Evolutionary conservation across 495 filamentous ascomycete genomes (phyloP).

Genomic region (Glarea lozoyensis): DNA sequence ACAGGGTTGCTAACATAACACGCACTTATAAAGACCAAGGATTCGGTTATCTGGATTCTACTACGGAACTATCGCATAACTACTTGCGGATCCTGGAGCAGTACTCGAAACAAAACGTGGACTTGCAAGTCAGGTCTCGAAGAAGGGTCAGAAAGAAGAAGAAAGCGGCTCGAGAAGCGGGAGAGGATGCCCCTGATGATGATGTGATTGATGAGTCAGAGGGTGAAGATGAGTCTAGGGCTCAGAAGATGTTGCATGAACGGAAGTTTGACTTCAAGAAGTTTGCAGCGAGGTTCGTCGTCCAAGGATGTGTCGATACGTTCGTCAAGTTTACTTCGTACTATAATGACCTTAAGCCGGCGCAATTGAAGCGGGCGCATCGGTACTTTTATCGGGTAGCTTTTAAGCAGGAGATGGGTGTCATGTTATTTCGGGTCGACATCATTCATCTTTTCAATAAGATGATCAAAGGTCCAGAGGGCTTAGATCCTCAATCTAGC

Average conservation of each 20-base stretch:
- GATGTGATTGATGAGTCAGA: conserved; percentile 56
- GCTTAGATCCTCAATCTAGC: conserved; percentile 51
- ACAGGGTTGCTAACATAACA: conserved; percentile 68
- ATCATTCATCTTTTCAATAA: conserved; percentile 80
- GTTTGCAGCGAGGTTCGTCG: conserved; percentile 71
- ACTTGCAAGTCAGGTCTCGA: conserved; percentile 82
- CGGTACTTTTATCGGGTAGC: conserved; percentile 92
- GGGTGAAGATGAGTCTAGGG: conserved; percentile 64
- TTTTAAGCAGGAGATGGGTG: conserved; percentile 86
- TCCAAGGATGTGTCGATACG: conserved; percentile 79
- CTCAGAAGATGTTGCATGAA: conserved; percentile 62
- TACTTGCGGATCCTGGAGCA: conserved; percentile 87
- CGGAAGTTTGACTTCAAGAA: conserved; percentile 89
- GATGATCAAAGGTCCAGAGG: conserved; percentile 87
- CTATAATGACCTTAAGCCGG: conserved; percentile 70
- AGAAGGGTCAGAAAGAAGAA: conserved; percentile 59
- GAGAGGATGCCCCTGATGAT: conserved; percentile 29
- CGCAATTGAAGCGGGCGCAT: conserved; percentile 87
- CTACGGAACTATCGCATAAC: conserved; percentile 83
- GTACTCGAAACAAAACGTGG: conserved; percentile 89
- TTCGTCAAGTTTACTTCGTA: conserved; percentile 73
- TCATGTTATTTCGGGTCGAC: conserved; percentile 83
- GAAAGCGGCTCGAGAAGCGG: conserved; percentile 39
- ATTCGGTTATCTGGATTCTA: conserved; percentile 86
- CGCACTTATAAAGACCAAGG: conserved; percentile 86